Percentiles rank a stretch among this genome's conserved stretches.
Evolutionary conservation across 495 filamentous ascomycete genomes (phyloP).

Genomic region (Xylona heveae): DNA sequence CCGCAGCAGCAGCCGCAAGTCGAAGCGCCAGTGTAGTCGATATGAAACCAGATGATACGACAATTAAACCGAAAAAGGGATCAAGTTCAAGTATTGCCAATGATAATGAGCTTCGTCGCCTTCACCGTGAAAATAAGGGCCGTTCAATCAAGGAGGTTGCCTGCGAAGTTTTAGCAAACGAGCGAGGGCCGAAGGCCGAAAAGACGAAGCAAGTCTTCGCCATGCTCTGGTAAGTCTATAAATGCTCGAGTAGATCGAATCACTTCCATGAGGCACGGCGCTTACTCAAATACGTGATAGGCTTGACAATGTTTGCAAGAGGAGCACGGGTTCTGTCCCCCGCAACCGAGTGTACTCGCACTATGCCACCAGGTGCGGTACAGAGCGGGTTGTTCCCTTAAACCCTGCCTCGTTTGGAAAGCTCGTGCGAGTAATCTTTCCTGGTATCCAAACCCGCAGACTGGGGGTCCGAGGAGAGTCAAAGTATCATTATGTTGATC

Average conservation of each 20-base stretch:
- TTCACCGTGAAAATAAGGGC: conserved; percentile 55
- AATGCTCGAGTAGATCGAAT: neutral
- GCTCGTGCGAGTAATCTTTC: conserved; percentile 86
- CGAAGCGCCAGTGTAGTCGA: too few relatives aligned
- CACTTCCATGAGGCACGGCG: conserved; percentile 3
- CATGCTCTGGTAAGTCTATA: conserved; percentile 65
- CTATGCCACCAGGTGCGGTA: conserved; percentile 78
- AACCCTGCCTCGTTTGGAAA: conserved; percentile 98
- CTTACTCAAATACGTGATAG: conserved; percentile 20
- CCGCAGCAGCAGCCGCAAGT: too few relatives aligned
- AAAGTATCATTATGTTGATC: conserved; percentile 93
- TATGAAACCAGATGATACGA: conserved; percentile 36
- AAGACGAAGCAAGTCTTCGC: conserved; percentile 93
- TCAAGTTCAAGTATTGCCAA: conserved; percentile 61
- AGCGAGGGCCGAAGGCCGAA: conserved; percentile 68
- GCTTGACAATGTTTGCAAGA: conserved; percentile 64
- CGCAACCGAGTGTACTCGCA: conserved; percentile 82
- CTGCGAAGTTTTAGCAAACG: conserved; percentile 47
- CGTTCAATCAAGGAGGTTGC: conserved; percentile 68
- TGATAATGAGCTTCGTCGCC: conserved; percentile 74
- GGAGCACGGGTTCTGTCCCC: conserved; percentile 66
- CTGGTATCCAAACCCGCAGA: conserved; percentile 75
- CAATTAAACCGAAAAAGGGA: conserved; percentile 31
- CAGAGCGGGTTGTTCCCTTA: conserved; percentile 73
- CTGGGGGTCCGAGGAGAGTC: conserved; percentile 90